Conservation (phyloP, 225 moss, liverwort and hornwort species). For the Polytrichum commune region DNA sequence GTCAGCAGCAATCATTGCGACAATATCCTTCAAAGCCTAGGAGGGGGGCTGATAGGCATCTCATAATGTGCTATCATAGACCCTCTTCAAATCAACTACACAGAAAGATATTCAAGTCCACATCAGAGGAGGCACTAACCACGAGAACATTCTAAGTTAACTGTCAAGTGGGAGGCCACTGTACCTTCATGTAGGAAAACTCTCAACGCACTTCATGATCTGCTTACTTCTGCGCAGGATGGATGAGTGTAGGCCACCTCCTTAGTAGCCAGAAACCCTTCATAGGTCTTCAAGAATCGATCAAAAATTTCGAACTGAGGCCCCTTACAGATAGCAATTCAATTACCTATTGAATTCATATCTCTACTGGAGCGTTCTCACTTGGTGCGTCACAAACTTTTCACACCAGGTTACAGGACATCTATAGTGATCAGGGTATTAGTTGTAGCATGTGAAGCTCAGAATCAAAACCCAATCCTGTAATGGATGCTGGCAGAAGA, state of each 20-base stretch:
- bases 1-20: too few species aligned
- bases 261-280: slow-evolving; percentile 22
- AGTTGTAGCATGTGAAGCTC: slow-evolving; percentile 81
- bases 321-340: slow-evolving; percentile 31
- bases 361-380: slow-evolving; percentile 34
- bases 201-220: too few species aligned
- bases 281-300: slow-evolving; percentile 27
- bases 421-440: slow-evolving; percentile 51
- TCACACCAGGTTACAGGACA: not conserved
- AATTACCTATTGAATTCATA: slow-evolving; percentile 36
- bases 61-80: too few species aligned
- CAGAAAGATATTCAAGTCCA: too few species aligned
- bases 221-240: slow-evolving; percentile 39
- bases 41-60: too few species aligned
- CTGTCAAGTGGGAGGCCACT: too few species aligned
- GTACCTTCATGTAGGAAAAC: too few species aligned
- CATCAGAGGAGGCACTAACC: too few species aligned
- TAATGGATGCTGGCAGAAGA: slow-evolving; percentile 30
- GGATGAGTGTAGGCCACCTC: slow-evolving; percentile 26
- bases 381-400: slow-evolving; percentile 24
- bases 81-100: too few species aligned
- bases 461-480: slow-evolving; percentile 76
- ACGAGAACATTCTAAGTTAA: too few species aligned
- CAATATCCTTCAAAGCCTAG: too few species aligned
- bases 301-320: slow-evolving; percentile 29